A percentile compares a stretch with the other conserved stretches of the same genome.
Evolutionary conservation across 345 rosid genomes (phyloP).

Genomic region (Sonneratia caseolaris): DNA sequence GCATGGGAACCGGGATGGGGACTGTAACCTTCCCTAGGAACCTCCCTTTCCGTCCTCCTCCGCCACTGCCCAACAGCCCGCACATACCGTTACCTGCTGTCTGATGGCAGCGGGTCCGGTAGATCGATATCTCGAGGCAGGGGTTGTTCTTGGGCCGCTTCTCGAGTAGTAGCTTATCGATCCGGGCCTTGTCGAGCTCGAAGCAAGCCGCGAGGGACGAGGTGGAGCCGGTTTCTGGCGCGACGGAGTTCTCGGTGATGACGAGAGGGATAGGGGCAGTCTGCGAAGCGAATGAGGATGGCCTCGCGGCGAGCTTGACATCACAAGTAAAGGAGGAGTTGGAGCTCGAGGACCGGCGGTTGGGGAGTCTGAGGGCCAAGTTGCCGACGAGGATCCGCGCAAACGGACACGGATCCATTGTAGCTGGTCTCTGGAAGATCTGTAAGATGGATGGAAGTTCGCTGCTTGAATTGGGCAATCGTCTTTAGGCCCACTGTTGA

Average conservation of each 20-base stretch:
- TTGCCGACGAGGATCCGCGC: constrained; percentile 73
- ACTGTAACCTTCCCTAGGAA: constrained; percentile 48
- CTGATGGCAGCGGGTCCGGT: constrained; percentile 16
- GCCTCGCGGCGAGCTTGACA: constrained; percentile 38
- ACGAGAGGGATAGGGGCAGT: constrained; percentile 27
- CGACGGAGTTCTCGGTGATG: constrained; percentile 7
- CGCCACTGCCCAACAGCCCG: constrained; percentile 15
- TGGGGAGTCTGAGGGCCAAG: constrained; percentile 57
- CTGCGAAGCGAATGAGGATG: constrained; percentile 31
- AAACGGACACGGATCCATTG: constrained; percentile 95
- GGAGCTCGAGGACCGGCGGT: constrained; percentile 22
- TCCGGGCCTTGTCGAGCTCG: constrained; percentile 38
- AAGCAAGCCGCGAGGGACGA: constrained; percentile 61
- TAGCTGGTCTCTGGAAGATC: background rate
- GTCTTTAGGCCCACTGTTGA: background rate
- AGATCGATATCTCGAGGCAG: constrained; percentile 38
- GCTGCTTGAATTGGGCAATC: background rate
- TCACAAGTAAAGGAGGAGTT: constrained; percentile 41
- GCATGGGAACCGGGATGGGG: constrained; percentile 16
- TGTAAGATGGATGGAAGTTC: background rate
- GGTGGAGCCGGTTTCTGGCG: constrained; percentile 6
- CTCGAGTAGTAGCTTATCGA: constrained; percentile 20
- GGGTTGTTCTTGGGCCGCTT: constrained; percentile 16
- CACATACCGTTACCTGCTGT: constrained; percentile 22
- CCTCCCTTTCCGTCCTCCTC: constrained; percentile 29